A percentile compares a stretch with the other conserved stretches of the same genome.
These are phyloP conservation scores for Coleophoma crateriformis DNA, from an alignment of 2,329 filamentous ascomycete species.

Conservation along the genomic window DNA sequence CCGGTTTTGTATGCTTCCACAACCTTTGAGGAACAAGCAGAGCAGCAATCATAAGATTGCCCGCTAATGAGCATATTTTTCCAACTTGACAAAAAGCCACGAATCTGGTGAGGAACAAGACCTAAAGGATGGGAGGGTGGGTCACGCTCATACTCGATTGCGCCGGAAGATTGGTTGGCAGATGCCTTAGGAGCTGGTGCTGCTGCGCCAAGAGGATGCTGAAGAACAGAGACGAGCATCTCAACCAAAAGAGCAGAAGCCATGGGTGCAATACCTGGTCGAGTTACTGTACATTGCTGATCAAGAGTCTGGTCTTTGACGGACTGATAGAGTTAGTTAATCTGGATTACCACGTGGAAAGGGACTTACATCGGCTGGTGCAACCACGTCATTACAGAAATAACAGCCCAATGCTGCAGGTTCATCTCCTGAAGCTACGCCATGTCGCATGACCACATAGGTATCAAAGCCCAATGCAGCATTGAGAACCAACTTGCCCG, in stretches of 20 bases:
- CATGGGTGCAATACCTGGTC: constrained; percentile 86
- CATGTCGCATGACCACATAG: constrained; percentile 95
- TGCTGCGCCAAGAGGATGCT: constrained; percentile 70
- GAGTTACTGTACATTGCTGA: constrained; percentile 95
- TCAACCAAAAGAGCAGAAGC: constrained; percentile 90
- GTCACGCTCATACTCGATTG: constrained; percentile 43
- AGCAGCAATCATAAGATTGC: constrained; percentile 74
- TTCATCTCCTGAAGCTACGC: constrained; percentile 54
- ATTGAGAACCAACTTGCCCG: constrained; percentile 93
- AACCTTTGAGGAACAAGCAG: constrained; percentile 69
- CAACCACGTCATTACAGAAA: constrained; percentile 97
- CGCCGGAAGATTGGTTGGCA: constrained; percentile 27
- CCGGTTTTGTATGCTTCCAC: constrained; percentile 60
- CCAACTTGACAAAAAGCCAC: constrained; percentile 71
- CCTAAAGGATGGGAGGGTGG: constrained; percentile 56
- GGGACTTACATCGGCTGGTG: constrained; percentile 77
- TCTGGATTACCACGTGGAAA: background rate
- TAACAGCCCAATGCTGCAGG: constrained; percentile 81
- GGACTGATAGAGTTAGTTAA: constrained; percentile 49
- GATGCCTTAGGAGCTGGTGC: constrained; percentile 47
- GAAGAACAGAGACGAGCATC: constrained; percentile 78
- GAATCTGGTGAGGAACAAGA: constrained; percentile 73
- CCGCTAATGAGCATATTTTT: constrained; percentile 69
- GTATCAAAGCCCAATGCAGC: constrained; percentile 94
- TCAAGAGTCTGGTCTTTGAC: constrained; percentile 93